Evolutionary conservation across 108 stramenopile species (phyloP).

Genomic region (Discostella stelligeroides): DNA sequence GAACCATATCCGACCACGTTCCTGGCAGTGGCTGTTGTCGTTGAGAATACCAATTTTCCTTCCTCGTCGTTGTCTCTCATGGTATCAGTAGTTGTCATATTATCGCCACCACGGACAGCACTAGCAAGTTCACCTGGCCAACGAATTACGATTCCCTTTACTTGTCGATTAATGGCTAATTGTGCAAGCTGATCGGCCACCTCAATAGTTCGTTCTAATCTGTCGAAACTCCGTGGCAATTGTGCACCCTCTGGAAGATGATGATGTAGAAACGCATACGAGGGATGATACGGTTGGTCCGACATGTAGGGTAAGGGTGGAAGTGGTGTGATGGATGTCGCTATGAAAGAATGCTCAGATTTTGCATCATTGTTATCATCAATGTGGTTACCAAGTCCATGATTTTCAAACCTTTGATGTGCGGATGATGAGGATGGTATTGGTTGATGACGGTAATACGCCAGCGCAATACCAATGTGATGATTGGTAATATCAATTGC

Average conservation of each 20-base stretch:
- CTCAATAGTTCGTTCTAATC: conserved; percentile 32
- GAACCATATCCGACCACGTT: background rate
- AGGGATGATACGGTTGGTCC: conserved; percentile 26
- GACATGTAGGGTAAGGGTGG: conserved; percentile 40
- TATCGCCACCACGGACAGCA: conserved; percentile 3
- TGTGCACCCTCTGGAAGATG: conserved; percentile 4
- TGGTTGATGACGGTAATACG: conserved; percentile 27
- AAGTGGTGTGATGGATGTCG: conserved; percentile 28
- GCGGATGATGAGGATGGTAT: background rate
- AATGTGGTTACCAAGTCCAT: too few species aligned
- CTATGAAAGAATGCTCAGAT: background rate
- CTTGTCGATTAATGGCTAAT: conserved; percentile 23
- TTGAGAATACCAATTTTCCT: conserved; percentile 1
- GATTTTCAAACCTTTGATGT: too few species aligned
- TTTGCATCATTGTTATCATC: background rate
- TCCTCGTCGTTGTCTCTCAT: background rate
- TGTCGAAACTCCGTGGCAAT: conserved; percentile 7
- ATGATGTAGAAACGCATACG: conserved; percentile 28
- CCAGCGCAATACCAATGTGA: conserved; percentile 27
- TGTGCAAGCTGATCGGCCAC: conserved; percentile 29
- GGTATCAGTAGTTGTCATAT: background rate
- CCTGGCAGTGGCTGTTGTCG: too few species aligned
- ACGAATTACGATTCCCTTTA: conserved; percentile 34
- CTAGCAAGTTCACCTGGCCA: conserved; percentile 36
- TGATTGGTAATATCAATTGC: conserved; percentile 31